Evolutionary conservation across 1,139 yeast species (phyloP).

Genomic region (Yamadazyma sp.): DNA sequence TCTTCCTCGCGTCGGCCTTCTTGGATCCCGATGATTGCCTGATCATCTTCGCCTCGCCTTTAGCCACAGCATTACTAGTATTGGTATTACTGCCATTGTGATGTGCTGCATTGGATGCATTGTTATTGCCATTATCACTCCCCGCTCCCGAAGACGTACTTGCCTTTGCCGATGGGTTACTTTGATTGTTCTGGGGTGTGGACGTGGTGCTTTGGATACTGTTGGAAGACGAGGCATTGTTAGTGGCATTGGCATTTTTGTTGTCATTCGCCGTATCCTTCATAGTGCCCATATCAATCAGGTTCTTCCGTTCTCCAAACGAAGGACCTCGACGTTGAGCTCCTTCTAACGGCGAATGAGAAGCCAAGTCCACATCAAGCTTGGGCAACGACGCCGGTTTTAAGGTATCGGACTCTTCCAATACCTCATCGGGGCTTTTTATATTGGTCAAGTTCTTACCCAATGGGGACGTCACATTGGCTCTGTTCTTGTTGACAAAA

Average conservation of each 20-base stretch:
- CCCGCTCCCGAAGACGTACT: background rate
- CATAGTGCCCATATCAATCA: background rate
- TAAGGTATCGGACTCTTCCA: constrained; percentile 10
- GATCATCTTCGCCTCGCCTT: constrained; percentile 3
- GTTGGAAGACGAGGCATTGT: background rate
- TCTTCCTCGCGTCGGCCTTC: constrained; percentile 10
- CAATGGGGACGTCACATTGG: constrained; percentile 15
- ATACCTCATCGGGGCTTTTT: constrained; percentile 9
- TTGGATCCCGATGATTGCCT: constrained; percentile 16
- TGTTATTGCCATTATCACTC: background rate
- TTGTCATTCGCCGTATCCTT: background rate
- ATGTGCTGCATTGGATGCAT: background rate
- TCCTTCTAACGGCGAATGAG: constrained; percentile 2
- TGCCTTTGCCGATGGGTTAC: background rate
- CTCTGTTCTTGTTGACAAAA: constrained; percentile 19
- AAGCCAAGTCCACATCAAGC: constrained; percentile 9
- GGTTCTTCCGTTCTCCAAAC: background rate
- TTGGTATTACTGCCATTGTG: background rate
- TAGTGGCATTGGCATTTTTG: background rate
- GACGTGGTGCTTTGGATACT: too few species aligned
- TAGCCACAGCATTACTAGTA: background rate
- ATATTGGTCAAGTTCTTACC: constrained; percentile 22
- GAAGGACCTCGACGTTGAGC: background rate
- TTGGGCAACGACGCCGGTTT: constrained; percentile 12
- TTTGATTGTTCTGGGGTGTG: too few species aligned